Evolutionary conservation across 345 rosid species (phyloP).

Genomic region (Triadica sebifera): DNA sequence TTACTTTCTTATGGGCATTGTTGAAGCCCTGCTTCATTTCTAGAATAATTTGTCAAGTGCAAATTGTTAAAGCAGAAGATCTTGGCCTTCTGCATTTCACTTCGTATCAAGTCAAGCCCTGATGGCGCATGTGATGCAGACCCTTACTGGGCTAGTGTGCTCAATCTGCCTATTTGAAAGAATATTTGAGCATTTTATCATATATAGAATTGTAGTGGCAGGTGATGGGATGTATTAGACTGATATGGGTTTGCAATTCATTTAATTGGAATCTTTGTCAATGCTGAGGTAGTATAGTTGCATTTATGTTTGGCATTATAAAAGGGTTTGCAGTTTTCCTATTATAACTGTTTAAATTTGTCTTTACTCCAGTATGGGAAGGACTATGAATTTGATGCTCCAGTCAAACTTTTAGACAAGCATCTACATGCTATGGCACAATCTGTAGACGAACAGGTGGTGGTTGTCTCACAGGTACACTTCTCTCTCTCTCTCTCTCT

Average conservation of each 20-base stretch:
- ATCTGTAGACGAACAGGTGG: constrained; percentile 78
- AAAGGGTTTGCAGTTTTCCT: background rate
- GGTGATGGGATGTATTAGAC: background rate
- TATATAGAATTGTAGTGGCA: too few relatives aligned
- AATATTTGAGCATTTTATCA: background rate
- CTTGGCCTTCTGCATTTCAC: background rate
- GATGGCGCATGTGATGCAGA: background rate
- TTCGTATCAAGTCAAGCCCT: background rate
- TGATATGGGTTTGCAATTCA: background rate
- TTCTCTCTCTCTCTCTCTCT: constrained; percentile 14
- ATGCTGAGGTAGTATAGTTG: background rate
- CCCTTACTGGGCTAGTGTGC: background rate
- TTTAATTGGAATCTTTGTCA: background rate
- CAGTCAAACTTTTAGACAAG: constrained; percentile 84
- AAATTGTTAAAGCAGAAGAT: background rate
- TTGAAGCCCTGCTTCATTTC: background rate
- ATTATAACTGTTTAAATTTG: background rate
- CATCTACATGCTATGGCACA: constrained; percentile 90
- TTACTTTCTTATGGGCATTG: background rate
- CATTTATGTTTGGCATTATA: background rate
- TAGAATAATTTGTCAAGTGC: background rate
- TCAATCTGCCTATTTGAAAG: background rate
- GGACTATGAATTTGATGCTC: constrained; percentile 94
- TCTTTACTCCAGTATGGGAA: constrained; percentile 69
- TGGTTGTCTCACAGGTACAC: constrained; percentile 82